A percentile compares a stretch with the other conserved stretches of the same genome.
phyloP scores from a whole-genome alignment of 1,284 basidiomycete species.

The Sphaerobolus stellatus region DNA sequence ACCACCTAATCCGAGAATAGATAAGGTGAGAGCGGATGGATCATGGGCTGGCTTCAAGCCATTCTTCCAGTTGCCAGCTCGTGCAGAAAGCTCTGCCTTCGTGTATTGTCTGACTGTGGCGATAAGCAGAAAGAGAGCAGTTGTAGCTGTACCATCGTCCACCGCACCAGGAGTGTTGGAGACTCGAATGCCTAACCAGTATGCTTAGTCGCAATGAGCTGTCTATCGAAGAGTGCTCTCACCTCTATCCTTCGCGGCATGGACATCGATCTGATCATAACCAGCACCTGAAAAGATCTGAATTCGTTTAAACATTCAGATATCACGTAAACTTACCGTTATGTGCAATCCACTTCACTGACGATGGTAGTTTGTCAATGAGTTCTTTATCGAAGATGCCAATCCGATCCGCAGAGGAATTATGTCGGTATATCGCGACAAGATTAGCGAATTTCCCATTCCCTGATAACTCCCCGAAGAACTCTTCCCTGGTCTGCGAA shows the following conservation, averaged over 20 bases:
- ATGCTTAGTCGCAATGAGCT: background rate
- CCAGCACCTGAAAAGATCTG: conserved; percentile 51
- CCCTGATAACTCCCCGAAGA: conserved; percentile 62
- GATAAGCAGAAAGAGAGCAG: conserved; percentile 81
- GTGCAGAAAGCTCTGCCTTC: conserved; percentile 67
- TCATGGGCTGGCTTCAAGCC: conserved; percentile 63
- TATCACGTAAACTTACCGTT: conserved; percentile 51
- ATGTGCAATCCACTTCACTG: conserved; percentile 84
- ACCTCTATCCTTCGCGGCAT: conserved; percentile 71
- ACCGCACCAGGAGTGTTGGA: conserved; percentile 91
- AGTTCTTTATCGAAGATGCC: conserved; percentile 82
- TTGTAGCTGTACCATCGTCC: conserved; percentile 90
- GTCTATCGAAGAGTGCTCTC: conserved; percentile 13
- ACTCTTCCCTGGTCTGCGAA: conserved; percentile 63
- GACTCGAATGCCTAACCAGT: conserved; percentile 68
- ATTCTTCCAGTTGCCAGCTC: conserved; percentile 56
- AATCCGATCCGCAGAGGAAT: conserved; percentile 60
- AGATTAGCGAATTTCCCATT: conserved; percentile 74
- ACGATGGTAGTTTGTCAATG: conserved; percentile 61
- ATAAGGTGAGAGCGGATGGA: conserved; percentile 75
- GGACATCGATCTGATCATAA: conserved; percentile 83
- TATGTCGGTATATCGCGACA: conserved; percentile 80
- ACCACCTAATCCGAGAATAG: conserved; percentile 87
- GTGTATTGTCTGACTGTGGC: conserved; percentile 82
- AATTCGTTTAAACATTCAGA: background rate